Percentiles rank a stretch among this genome's conserved stretches.
Conservation (phyloP, 768 basidiomycete genomes). For the Mycena vitilis region DNA sequence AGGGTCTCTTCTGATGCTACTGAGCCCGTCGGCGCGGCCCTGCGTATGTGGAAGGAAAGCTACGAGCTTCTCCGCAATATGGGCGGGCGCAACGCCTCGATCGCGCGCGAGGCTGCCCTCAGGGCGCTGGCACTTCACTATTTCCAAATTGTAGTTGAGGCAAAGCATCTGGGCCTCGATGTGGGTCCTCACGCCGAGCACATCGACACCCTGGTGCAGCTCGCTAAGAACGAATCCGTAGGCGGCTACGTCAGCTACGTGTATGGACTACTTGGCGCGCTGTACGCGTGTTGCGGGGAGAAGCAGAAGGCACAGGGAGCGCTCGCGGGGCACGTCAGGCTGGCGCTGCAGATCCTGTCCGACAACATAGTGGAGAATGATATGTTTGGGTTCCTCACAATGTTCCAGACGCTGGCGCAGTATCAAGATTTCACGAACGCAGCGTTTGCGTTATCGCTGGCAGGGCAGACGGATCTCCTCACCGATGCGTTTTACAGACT, state of each 20-base stretch:
- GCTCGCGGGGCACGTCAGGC: neutral
- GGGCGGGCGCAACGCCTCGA: neutral
- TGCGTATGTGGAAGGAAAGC: neutral
- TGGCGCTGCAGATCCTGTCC: slow-evolving; percentile 3
- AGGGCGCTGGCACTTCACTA: neutral
- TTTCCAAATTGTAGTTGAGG: neutral
- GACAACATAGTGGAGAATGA: neutral
- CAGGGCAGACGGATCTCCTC: neutral
- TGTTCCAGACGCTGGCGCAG: neutral
- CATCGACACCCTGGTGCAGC: neutral
- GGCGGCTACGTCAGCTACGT: neutral
- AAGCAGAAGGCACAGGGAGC: neutral
- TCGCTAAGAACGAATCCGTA: neutral
- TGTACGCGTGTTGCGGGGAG: neutral
- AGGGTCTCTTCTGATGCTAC: neutral
- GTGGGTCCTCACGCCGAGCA: no score
- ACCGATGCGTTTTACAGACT: neutral
- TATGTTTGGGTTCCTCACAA: neutral
- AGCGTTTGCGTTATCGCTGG: neutral
- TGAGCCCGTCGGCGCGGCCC: neutral
- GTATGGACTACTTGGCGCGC: neutral
- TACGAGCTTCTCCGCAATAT: neutral
- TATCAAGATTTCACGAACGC: neutral
- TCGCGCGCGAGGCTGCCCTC: neutral
- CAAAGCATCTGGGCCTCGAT: neutral